Base-by-base conservation (phyloP, 31 red algal species). In the Odonthalia washingtoniensis region DNA sequence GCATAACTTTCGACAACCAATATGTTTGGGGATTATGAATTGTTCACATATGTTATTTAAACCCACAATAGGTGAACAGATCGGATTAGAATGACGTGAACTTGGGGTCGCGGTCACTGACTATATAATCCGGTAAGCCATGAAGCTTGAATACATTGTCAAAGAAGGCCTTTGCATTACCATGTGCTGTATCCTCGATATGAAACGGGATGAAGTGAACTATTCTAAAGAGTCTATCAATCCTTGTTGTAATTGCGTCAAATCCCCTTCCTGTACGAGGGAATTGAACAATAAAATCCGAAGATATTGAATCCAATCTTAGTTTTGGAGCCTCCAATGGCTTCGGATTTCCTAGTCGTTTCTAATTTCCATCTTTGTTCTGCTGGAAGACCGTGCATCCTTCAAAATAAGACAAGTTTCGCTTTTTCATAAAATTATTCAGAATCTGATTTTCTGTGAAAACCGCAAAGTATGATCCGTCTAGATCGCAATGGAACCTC, bases 111-210 rank as follows among this genome's bases (percentile, higher is more conserved):
- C 75, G 1, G 18, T 78, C 75, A 31, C 49, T 62, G 5, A 78
- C 63, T 5, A 78, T 60, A 6, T 45, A 1, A 34, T 78, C 75
- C 4, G 75, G 75, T 3, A 78, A 53, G 18, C 75, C 45, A 78
- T 78, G 75, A 1, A 62, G 75, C 6, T 45, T 45, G 45, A 78
- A 78, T 5, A 57, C 63, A 12, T 60, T 57, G 1, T n/a, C 18
- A 53, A 78, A 60, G 45, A 78, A 78, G 39, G 75, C 44, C 37
- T 30, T 57, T 60, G 75, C 45, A 31, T 62, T 34, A 60, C 63
- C 45, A 16, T 45, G 42, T 4, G 75, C 45, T 60, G 57, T 28
- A 34, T 78, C 45, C 34, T 45, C 63, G 1, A 14, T 9, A 45
- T 34, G 35, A 6, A n/a, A 78, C 30, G 75, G 1, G 4, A 78